These are phyloP conservation scores for Pseudonectria buxi DNA, from an alignment of 2,329 filamentous ascomycete species.

Conservation along the genomic window DNA sequence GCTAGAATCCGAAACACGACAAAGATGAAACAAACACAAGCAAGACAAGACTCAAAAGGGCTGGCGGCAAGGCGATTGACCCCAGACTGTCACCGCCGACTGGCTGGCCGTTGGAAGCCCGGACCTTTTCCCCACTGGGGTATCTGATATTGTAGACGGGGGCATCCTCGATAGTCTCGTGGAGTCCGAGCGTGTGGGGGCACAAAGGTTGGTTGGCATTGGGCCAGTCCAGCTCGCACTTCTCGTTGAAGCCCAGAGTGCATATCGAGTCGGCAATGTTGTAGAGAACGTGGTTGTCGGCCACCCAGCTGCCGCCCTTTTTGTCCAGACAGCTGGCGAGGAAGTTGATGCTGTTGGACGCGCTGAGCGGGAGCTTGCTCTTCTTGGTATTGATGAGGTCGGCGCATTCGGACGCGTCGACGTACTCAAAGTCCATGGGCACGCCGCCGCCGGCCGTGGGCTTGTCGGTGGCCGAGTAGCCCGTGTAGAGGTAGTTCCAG, in stretches of 20 bases:
- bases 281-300: conserved; percentile 39
- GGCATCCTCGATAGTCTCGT: conserved; percentile 25
- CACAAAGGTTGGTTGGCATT: conserved; percentile 39
- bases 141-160: conserved; percentile 44
- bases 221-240: conserved; percentile 38
- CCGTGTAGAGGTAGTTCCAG: conserved; percentile 53
- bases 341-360: conserved; percentile 48
- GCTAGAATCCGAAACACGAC: too few species aligned
- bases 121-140: conserved; percentile 34
- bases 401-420: conserved; percentile 39
- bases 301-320: conserved; percentile 37
- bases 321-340: conserved; percentile 38
- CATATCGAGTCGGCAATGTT: conserved; percentile 46
- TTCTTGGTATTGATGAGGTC: conserved; percentile 39
- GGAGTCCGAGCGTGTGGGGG: conserved; percentile 34
- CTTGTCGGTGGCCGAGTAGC: conserved; percentile 37
- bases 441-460: conserved; percentile 42
- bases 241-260: conserved; percentile 39
- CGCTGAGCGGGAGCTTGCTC: conserved; percentile 35
- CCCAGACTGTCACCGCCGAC: conserved; percentile 1
- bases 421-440: conserved; percentile 40
- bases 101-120: conserved; percentile 21
- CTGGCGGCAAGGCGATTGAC: too few species aligned
- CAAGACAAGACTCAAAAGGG: too few species aligned
- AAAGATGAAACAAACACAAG: too few species aligned